Percentiles rank a stretch among this genome's conserved stretches.
phyloP scores from a whole-genome alignment of 108 stramenopile species.

The Cyclotella atomus region DNA sequence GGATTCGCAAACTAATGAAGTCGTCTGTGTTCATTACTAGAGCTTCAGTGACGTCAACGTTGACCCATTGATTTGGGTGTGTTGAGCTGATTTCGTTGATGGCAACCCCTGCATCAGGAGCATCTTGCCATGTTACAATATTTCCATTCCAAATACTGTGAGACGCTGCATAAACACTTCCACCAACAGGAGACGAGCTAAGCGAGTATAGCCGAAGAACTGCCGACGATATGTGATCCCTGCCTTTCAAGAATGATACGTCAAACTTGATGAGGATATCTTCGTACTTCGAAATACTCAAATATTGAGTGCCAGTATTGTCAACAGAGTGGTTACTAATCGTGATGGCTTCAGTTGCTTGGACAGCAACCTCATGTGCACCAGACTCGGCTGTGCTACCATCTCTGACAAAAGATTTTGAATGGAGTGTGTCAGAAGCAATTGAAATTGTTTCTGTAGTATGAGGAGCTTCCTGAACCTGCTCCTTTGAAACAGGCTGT shows the following conservation, averaged over 20 bases:
- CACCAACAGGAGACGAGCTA: slow-evolving; percentile 32
- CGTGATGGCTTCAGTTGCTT: slow-evolving; percentile 18
- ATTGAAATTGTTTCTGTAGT: background rate
- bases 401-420: slow-evolving; percentile 24
- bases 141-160: slow-evolving; percentile 22
- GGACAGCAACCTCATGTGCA: slow-evolving; percentile 15
- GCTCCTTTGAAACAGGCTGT: background rate
- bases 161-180: slow-evolving; percentile 25
- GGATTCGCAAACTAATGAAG: slow-evolving; percentile 25
- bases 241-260: slow-evolving; percentile 18
- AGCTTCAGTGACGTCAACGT: slow-evolving; percentile 36
- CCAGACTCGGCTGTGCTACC: slow-evolving; percentile 9
- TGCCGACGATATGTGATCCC: slow-evolving; percentile 5
- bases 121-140: slow-evolving; percentile 21
- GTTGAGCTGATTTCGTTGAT: slow-evolving; percentile 10
- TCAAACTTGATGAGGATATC: slow-evolving; percentile 35
- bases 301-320: background rate
- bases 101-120: slow-evolving; percentile 15
- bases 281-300: background rate
- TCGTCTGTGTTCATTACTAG: slow-evolving; percentile 8
- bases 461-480: background rate
- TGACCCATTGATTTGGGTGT: slow-evolving; percentile 32
- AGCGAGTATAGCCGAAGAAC: slow-evolving; percentile 34
- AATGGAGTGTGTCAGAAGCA: too few species aligned
- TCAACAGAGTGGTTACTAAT: slow-evolving; percentile 11